Base-by-base conservation (phyloP, 2,329 filamentous ascomycete genomes). In the Decorospora gaudefroyi region DNA sequence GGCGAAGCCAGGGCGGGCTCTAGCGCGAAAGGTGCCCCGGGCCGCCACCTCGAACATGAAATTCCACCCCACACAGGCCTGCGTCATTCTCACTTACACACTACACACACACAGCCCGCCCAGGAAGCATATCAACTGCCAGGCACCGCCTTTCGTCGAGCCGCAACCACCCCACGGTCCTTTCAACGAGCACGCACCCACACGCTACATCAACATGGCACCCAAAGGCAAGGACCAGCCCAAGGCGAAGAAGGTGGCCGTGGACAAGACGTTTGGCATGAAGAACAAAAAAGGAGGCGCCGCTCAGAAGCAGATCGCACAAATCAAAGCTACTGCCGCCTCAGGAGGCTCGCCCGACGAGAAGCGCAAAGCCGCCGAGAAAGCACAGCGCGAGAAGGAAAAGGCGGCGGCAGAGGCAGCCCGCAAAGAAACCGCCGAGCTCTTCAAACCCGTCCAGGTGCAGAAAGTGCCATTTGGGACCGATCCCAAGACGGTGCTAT, bases 191-290 rank as follows among this genome's bases (percentile, higher is more conserved):
- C 35, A 26, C 22, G 33, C 32, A 53, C 49, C 51, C 22, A 35
- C 32, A 53, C 49, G 51, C 34, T 50, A 50, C 16, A 39, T 47
- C 76, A 83, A 63, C 63, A 90, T 91, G 87, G 77, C 87, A 70
- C 87, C 87, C 46, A 90, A 90, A 71, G 68, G 69, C 51, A 74
- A 74, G 64, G 59, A 57, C 50, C 69, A 73, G 54, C 73, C 75
- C 44, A 74, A 76, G 64, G 71, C 72, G 57, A 69, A 70, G 60
- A 90, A 90, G 75, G 65, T 78, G 30, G 88, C 90, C 53, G 90
- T 93, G 53, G 93, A 99, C 78, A 93, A 92, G 77, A 96, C 93
- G 34, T 99, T 99, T 79, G 93, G 93, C 63, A 97, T 99, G 93
- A 99, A 99, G 77, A 99, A 99, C 70, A 99, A 99, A 79, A 99